Percentiles rank a stretch among this genome's conserved stretches.
Conservation (phyloP, 2,329 filamentous ascomycete species). For the Hypoxylon sp. region DNA sequence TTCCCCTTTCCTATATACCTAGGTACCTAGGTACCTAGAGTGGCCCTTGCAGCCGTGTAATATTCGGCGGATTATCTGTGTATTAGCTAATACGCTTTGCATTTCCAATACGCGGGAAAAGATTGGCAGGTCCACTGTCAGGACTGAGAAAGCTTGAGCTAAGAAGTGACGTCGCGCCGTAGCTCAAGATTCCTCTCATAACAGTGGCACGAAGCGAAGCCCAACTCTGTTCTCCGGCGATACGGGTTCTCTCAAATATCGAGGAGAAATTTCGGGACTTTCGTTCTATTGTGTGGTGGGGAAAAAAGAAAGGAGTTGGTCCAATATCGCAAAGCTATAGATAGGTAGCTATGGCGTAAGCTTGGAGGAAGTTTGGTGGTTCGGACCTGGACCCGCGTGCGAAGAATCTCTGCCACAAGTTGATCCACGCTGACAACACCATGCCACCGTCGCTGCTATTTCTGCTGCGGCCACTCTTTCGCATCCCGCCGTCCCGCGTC, state of each 20-base stretch:
- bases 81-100: background rate
- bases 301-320: background rate
- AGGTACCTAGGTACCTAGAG: no score
- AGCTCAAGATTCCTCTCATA: background rate
- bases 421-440: background rate
- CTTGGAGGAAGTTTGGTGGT: background rate
- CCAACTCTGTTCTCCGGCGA: background rate
- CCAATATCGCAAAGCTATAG: background rate
- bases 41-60: background rate
- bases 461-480: slow-evolving; percentile 9
- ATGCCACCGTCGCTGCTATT: slow-evolving; percentile 24
- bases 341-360: background rate
- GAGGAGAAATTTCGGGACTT: background rate
- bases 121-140: background rate
- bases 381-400: background rate
- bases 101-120: background rate
- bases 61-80: background rate
- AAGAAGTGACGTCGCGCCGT: background rate
- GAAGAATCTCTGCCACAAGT: background rate
- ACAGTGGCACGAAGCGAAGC: background rate
- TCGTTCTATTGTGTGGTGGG: background rate
- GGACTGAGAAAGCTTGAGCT: background rate
- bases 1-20: background rate
- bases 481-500: slow-evolving; percentile 1
- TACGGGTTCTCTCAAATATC: background rate